Evolutionary conservation across 768 basidiomycete genomes (phyloP).

Genomic region (Amylocystis lapponica): DNA sequence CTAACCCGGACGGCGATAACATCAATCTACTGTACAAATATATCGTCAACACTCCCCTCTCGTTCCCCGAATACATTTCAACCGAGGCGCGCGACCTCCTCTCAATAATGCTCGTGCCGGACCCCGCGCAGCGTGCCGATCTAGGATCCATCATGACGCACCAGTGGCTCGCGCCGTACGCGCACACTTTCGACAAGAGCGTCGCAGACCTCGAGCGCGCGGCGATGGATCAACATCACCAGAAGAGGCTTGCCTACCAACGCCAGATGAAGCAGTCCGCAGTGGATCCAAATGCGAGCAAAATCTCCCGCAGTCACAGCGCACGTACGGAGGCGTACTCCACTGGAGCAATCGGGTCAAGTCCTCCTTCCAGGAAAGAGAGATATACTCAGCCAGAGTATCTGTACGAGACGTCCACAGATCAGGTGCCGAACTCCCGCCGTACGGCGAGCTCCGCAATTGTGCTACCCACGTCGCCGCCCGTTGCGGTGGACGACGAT

Average conservation of each 20-base stretch:
- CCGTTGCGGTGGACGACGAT: conserved; percentile 52
- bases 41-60: conserved; percentile 94
- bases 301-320: conserved; percentile 45
- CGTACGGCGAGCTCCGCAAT: conserved; percentile 40
- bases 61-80: conserved; percentile 95
- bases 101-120: conserved; percentile 90
- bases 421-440: conserved; percentile 40
- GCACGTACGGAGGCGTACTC: conserved; percentile 44
- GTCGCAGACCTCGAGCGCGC: conserved; percentile 76
- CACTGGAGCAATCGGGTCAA: conserved; percentile 47
- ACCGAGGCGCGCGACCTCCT: conserved; percentile 78
- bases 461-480: conserved; percentile 37
- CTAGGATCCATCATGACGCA: conserved; percentile 80
- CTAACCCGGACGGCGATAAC: conserved; percentile 98
- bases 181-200: conserved; percentile 53
- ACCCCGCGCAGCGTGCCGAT: conserved; percentile 74
- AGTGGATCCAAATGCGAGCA: conserved; percentile 15
- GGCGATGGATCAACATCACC: conserved; percentile 81
- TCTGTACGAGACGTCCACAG: conserved; percentile 67
- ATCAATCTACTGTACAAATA: conserved; percentile 98
- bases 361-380: conserved; percentile 13
- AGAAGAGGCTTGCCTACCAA: conserved; percentile 78
- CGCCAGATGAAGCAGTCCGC: conserved; percentile 62
- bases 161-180: conserved; percentile 73
- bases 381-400: conserved; percentile 67